phyloP scores from a whole-genome alignment of 2,329 filamentous ascomycete species.

The Fusarium drepaniforme region DNA sequence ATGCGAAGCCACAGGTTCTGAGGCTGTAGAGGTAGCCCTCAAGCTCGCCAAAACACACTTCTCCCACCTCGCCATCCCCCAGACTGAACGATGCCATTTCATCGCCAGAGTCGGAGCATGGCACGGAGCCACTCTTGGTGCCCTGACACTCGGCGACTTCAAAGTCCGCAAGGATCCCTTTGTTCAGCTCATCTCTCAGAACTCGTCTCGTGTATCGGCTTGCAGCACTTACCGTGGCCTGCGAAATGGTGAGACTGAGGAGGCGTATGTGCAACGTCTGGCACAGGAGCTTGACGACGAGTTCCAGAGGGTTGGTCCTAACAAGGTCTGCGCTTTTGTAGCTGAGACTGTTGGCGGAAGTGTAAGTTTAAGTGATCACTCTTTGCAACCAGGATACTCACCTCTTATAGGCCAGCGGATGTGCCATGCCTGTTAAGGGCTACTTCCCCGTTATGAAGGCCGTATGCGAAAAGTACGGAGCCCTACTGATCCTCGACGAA shows the following conservation, averaged over 20 bases:
- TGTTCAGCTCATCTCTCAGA: constrained; percentile 29
- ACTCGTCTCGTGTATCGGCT: constrained; percentile 29
- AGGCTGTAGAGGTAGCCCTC: constrained; percentile 37
- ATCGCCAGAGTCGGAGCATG: constrained; percentile 31
- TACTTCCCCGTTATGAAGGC: constrained; percentile 66
- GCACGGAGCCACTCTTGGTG: constrained; percentile 37
- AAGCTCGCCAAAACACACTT: constrained; percentile 39
- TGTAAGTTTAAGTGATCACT: constrained; percentile 11
- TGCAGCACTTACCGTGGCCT: constrained; percentile 38
- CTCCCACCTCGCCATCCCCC: constrained; percentile 26
- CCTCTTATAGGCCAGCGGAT: constrained; percentile 28
- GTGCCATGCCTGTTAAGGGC: constrained; percentile 48
- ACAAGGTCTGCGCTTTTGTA: constrained; percentile 61
- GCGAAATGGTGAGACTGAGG: constrained; percentile 49
- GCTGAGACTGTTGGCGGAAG: constrained; percentile 59
- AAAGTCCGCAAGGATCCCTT: constrained; percentile 40
- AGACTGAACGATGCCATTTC: constrained; percentile 32
- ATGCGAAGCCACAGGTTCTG: constrained; percentile 13
- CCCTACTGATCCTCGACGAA: constrained; percentile 68
- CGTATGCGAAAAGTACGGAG: constrained; percentile 67
- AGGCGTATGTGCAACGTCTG: constrained; percentile 55
- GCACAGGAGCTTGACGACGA: constrained; percentile 61
- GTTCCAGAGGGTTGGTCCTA: constrained; percentile 58
- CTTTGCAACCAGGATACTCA: neutral
- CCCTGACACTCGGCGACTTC: constrained; percentile 32